phyloP scores from a whole-genome alignment of 495 filamentous ascomycete species.

The Daldinia concentrica region DNA sequence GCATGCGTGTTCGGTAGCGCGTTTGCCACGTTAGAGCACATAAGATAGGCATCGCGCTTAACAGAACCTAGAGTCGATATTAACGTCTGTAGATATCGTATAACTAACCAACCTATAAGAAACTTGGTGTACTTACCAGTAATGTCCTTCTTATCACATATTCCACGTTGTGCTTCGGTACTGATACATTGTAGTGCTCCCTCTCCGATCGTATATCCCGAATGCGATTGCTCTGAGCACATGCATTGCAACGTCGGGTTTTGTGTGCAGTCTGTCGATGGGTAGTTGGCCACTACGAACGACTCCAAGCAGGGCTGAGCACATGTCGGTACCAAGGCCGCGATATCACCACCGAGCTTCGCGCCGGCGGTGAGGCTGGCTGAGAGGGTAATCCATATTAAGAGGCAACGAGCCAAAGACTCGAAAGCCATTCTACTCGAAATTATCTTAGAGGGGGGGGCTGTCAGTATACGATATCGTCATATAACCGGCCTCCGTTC shows the following conservation, averaged over 20 bases:
- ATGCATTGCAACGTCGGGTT: slow-evolving; percentile 67
- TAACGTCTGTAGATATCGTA: slow-evolving; percentile 9
- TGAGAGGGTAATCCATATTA: slow-evolving; percentile 50
- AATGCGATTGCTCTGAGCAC: slow-evolving; percentile 65
- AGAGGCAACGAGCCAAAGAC: slow-evolving; percentile 46
- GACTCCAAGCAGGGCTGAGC: slow-evolving; percentile 68
- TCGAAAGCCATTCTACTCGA: slow-evolving; percentile 56
- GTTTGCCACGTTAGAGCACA: slow-evolving; percentile 64
- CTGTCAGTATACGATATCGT: slow-evolving; percentile 38
- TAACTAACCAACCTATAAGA: background rate
- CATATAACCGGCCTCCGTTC: slow-evolving; percentile 33
- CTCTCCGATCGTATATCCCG: slow-evolving; percentile 75
- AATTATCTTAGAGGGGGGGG: slow-evolving; percentile 48
- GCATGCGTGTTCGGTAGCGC: slow-evolving; percentile 68
- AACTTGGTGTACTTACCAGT: slow-evolving; percentile 47
- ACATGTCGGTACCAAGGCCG: slow-evolving; percentile 68
- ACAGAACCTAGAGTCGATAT: slow-evolving; percentile 44
- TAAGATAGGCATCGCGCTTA: slow-evolving; percentile 59
- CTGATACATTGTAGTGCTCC: slow-evolving; percentile 70
- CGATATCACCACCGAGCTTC: slow-evolving; percentile 55
- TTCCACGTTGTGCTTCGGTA: slow-evolving; percentile 54
- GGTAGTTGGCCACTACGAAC: slow-evolving; percentile 69
- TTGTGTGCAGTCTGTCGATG: slow-evolving; percentile 56
- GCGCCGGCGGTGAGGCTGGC: slow-evolving; percentile 41
- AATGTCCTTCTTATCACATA: slow-evolving; percentile 50